Evolutionary conservation across 352 stramenopile species (phyloP).

Genomic region (Phytophthora sp.): DNA sequence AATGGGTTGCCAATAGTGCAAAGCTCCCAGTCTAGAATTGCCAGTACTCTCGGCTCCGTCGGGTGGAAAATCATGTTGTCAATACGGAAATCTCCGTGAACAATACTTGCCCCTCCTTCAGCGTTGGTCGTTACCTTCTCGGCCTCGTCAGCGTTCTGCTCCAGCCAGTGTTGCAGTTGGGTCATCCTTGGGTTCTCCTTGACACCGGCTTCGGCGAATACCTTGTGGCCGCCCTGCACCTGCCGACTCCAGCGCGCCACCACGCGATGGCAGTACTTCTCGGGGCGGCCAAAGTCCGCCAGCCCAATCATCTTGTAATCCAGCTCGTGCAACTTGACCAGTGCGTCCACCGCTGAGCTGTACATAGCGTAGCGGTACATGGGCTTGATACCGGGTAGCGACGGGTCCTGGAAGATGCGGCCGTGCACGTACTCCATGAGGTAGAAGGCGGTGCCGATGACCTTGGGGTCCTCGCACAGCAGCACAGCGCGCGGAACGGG

Average conservation of each 20-base stretch:
- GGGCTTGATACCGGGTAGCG: slow-evolving; percentile 62
- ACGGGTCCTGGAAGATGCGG: slow-evolving; percentile 77
- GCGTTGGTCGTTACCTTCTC: slow-evolving; percentile 46
- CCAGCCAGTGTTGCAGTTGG: slow-evolving; percentile 65
- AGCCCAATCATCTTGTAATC: slow-evolving; percentile 68
- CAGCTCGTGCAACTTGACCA: slow-evolving; percentile 69
- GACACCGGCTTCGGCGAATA: slow-evolving; percentile 58
- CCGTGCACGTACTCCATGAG: slow-evolving; percentile 84
- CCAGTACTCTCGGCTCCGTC: slow-evolving; percentile 80
- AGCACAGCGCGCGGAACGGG: slow-evolving; percentile 68
- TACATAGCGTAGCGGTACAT: slow-evolving; percentile 87
- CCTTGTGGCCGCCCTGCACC: slow-evolving; percentile 52
- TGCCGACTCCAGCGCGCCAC: slow-evolving; percentile 78
- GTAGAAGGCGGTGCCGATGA: slow-evolving; percentile 83
- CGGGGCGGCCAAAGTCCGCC: slow-evolving; percentile 60
- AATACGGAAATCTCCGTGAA: slow-evolving; percentile 90
- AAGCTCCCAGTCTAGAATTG: slow-evolving; percentile 90
- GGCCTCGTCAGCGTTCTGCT: slow-evolving; percentile 50
- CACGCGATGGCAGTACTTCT: slow-evolving; percentile 79
- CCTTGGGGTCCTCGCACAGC: slow-evolving; percentile 63
- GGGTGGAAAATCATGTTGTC: slow-evolving; percentile 90
- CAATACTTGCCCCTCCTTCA: slow-evolving; percentile 47
- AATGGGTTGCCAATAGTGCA: slow-evolving; percentile 89
- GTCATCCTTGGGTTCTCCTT: slow-evolving; percentile 63
- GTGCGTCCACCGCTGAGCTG: slow-evolving; percentile 68